Conservation (phyloP, 495 filamentous ascomycete genomes). For the Xylaria acuta region DNA sequence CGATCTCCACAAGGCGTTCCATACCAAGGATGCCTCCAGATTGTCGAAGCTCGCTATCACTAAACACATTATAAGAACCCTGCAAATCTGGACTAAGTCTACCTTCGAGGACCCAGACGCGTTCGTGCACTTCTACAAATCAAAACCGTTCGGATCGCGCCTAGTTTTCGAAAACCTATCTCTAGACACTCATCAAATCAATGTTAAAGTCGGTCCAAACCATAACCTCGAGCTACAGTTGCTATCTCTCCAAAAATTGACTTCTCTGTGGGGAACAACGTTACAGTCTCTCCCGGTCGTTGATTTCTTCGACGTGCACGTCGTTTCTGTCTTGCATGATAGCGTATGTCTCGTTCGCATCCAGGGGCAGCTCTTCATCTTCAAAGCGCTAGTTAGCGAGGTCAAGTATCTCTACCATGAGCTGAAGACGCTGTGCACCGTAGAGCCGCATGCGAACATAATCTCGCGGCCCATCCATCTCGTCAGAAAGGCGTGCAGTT, state of each 20-base stretch:
- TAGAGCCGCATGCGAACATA: constrained; percentile 51
- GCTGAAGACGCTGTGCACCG: constrained; percentile 50
- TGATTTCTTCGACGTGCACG: constrained; percentile 48
- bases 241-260: constrained; percentile 39
- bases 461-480: constrained; percentile 50
- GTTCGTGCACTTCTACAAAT: constrained; percentile 41
- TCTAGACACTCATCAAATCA: constrained; percentile 45
- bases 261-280: constrained; percentile 37
- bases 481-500: constrained; percentile 52
- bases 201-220: constrained; percentile 47
- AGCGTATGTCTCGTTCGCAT: constrained; percentile 54
- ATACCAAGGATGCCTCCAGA: constrained; percentile 52
- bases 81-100: constrained; percentile 48
- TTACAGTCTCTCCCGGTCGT: constrained; percentile 41
- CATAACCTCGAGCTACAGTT: constrained; percentile 52
- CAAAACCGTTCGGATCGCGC: constrained; percentile 54
- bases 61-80: constrained; percentile 49
- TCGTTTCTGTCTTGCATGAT: constrained; percentile 53
- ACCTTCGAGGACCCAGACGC: constrained; percentile 33
- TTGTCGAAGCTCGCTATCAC: constrained; percentile 51
- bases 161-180: constrained; percentile 53
- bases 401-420: constrained; percentile 58
- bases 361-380: constrained; percentile 45
- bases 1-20: constrained; percentile 51
- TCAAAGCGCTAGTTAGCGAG: constrained; percentile 57